phyloP scores from a whole-genome alignment of 2,329 filamentous ascomycete species.

The Hypoxylon sp. region DNA sequence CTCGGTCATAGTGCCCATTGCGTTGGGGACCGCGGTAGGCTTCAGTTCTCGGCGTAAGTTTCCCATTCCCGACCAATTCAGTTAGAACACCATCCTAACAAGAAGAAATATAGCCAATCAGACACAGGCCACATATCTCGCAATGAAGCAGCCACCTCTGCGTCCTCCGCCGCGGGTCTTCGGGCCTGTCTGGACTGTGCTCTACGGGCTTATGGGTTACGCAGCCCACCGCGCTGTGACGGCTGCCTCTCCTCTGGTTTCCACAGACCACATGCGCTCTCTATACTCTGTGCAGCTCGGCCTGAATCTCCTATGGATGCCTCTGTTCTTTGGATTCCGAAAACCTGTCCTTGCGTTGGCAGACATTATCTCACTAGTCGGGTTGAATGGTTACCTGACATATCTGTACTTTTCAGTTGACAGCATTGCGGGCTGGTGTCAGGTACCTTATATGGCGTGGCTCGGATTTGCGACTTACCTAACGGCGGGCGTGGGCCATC shows the following conservation, averaged over 20 bases:
- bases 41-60: slow-evolving; percentile 75
- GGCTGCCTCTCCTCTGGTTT: slow-evolving; percentile 61
- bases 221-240: slow-evolving; percentile 83
- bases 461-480: slow-evolving; percentile 90
- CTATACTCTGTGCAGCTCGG: slow-evolving; percentile 89
- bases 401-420: slow-evolving; percentile 85
- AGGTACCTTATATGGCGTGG: slow-evolving; percentile 89
- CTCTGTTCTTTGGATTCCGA: slow-evolving; percentile 87
- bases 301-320: slow-evolving; percentile 91
- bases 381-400: slow-evolving; percentile 79
- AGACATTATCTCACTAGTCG: slow-evolving; percentile 81
- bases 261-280: slow-evolving; percentile 74
- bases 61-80: slow-evolving; percentile 6
- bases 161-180: slow-evolving; percentile 74
- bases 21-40: slow-evolving; percentile 80
- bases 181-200: slow-evolving; percentile 74
- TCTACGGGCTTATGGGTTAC: slow-evolving; percentile 89
- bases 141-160: slow-evolving; percentile 76
- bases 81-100: slow-evolving; percentile 14
- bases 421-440: slow-evolving; percentile 76
- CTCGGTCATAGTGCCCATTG: slow-evolving; percentile 82
- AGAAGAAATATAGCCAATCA: slow-evolving; percentile 62
- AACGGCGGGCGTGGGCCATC: slow-evolving; percentile 75
- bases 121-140: slow-evolving; percentile 73
- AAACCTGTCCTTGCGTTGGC: slow-evolving; percentile 80